Conservation (phyloP, 208 protist genomes). For the Trypanosoma mega region DNA sequence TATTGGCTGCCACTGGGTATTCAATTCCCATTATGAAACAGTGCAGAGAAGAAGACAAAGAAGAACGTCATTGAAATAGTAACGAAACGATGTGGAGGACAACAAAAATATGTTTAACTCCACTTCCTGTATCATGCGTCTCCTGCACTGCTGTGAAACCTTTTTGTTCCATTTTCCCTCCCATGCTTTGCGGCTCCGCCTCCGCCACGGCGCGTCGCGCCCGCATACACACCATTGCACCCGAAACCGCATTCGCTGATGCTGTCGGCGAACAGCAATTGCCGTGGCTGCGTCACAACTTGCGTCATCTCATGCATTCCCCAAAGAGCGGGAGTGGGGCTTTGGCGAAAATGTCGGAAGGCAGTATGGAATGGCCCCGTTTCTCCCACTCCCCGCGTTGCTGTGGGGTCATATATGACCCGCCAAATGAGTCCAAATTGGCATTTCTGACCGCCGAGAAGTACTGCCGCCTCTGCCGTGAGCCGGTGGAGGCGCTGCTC, state of each 20-base stretch:
- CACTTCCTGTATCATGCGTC: no score
- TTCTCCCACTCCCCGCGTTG: conserved; percentile 7
- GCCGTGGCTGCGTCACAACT: conserved; percentile 21
- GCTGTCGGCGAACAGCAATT: background rate
- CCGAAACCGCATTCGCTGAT: background rate
- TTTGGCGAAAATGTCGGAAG: conserved; percentile 21
- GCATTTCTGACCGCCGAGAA: conserved; percentile 25
- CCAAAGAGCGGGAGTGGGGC: background rate
- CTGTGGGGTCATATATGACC: conserved; percentile 28
- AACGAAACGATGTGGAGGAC: background rate
- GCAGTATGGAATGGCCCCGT: conserved; percentile 25
- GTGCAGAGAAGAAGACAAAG: no score
- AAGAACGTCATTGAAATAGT: no score
- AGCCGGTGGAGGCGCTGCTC: conserved; percentile 24
- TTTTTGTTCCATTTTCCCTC: no score
- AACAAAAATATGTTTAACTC: no score
- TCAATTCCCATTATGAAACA: no score
- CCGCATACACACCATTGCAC: background rate
- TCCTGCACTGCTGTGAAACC: no score
- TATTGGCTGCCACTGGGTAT: background rate
- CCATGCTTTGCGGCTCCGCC: no score
- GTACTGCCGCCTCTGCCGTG: conserved; percentile 31
- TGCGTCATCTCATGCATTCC: background rate
- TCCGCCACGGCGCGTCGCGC: no score
- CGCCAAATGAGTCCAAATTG: conserved; percentile 26